These are phyloP conservation scores for Pelargonium nanum DNA, from an alignment of 345 rosid species.

Conservation along the genomic window DNA sequence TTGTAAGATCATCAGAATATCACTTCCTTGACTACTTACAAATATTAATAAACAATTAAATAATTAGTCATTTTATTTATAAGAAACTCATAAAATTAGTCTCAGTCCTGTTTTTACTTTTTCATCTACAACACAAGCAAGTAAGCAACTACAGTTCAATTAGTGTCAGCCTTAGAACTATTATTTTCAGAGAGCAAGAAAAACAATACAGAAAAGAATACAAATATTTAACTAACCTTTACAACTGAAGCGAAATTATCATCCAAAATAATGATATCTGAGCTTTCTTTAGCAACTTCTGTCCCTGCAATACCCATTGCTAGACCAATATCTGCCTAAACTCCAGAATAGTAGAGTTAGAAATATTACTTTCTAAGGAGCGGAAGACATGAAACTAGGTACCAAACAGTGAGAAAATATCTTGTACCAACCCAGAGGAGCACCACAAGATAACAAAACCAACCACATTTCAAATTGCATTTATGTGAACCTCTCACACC, in stretches of 20 bases:
- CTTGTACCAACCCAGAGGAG: background rate
- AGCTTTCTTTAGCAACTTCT: constrained; percentile 28
- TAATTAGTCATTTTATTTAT: too few relatives aligned
- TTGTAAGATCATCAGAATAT: background rate
- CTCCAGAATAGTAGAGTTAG: background rate
- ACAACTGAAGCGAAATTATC: constrained; percentile 20
- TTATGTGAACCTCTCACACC: background rate
- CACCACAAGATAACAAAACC: background rate
- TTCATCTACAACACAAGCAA: background rate
- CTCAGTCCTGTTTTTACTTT: too few relatives aligned
- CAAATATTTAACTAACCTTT: constrained; percentile 9
- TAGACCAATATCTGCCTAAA: constrained; percentile 28
- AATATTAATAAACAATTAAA: too few relatives aligned
- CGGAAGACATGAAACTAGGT: background rate
- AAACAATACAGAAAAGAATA: background rate
- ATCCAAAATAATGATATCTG: constrained; percentile 25
- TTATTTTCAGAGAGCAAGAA: background rate
- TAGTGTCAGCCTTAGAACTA: background rate
- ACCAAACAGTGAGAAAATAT: background rate
- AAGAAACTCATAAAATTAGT: too few relatives aligned
- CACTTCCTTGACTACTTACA: background rate
- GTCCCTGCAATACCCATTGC: constrained; percentile 30
- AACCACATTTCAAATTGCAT: background rate
- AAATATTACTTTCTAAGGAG: too few relatives aligned
- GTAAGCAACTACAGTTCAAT: background rate